Evolutionary conservation across 495 filamentous ascomycete species (phyloP).

Genomic region (Penicillium subrubescens): DNA sequence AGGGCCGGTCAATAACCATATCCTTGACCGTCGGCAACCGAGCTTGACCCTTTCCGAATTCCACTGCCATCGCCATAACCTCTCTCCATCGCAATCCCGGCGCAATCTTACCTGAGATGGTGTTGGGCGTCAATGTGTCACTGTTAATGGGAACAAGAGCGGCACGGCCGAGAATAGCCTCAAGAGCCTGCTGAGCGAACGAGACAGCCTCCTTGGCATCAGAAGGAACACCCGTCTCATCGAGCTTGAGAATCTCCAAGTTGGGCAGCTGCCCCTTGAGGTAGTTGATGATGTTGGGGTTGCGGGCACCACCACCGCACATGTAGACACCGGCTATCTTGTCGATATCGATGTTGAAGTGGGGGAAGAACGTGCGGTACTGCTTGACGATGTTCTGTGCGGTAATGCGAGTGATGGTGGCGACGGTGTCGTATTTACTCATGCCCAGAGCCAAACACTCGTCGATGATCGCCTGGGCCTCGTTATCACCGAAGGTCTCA

Average conservation of each 20-base stretch:
- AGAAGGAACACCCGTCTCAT: slow-evolving; percentile 49
- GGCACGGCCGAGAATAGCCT: slow-evolving; percentile 20
- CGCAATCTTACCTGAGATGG: slow-evolving; percentile 11
- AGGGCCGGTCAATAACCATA: slow-evolving; percentile 10
- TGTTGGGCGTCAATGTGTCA: slow-evolving; percentile 11
- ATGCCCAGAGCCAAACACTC: slow-evolving; percentile 32
- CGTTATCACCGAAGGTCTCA: slow-evolving; percentile 52
- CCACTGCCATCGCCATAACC: slow-evolving; percentile 8
- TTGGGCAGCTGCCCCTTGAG: slow-evolving; percentile 46
- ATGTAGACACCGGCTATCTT: slow-evolving; percentile 48
- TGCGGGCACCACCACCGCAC: slow-evolving; percentile 57
- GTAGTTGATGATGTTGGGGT: slow-evolving; percentile 53
- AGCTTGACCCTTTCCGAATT: slow-evolving; percentile 6
- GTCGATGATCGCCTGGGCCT: slow-evolving; percentile 44
- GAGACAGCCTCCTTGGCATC: slow-evolving; percentile 57
- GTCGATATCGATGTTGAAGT: slow-evolving; percentile 37
- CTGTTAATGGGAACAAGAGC: slow-evolving; percentile 12
- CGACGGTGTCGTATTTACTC: slow-evolving; percentile 48
- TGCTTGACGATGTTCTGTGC: slow-evolving; percentile 52
- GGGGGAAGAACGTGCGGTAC: slow-evolving; percentile 47
- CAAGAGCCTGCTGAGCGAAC: slow-evolving; percentile 45
- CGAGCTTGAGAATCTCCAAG: slow-evolving; percentile 49
- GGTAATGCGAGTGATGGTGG: slow-evolving; percentile 55
- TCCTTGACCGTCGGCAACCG: slow-evolving; percentile 9
- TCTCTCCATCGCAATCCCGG: slow-evolving; percentile 9